Base-by-base conservation (phyloP, 2,329 filamentous ascomycete species). In the Fusarium circinatum region DNA sequence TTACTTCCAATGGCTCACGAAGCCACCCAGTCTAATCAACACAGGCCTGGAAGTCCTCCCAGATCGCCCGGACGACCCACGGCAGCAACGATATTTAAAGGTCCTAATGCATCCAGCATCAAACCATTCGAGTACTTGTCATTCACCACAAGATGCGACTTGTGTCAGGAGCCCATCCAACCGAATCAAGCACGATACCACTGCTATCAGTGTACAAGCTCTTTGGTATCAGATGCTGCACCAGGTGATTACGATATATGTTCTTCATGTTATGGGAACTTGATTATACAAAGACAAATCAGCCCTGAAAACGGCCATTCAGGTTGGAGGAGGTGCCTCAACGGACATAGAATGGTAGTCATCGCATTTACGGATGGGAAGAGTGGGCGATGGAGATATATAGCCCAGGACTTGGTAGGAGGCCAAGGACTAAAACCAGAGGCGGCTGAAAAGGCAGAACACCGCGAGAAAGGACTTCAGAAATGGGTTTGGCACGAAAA, bases 201-300 rank as follows among this genome's bases (percentile, higher is more conserved):
- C 83, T 98, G 96, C 82, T 91, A 90, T 55, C 84, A 87, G 58
- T 97, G 95, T 81, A 90, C 89, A 58, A 88, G 87, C 76, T 78
- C 77, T 12, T 83, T 85, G 8, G 81, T 86, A 7, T 77, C 84
- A 1, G 85, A 88, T 36, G 84, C 85, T 9, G 78, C 83, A 30
- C 82, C 83, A 0, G 95, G 95, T n/a, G 93, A 97, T 80, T 97
- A 96, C 81, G 94, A 98, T 76, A 89, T 98, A 54, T 98, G 95
- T 83, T 87, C 87, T 24, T 85, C 87, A 8, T 98, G 95, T 85
- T 98, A 98, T 81, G 84, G 88, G 56, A 88, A 88, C 52, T 86
- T 95, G 13, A 88, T 93, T 4, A 83, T 86, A 5, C 87, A 87
- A 0, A 88, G 89, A 14, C 90, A 89, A 51, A 91, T 98, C 70